These are phyloP conservation scores for Pyrenophora seminiperda DNA, from an alignment of 2,329 filamentous ascomycete genomes.

Conservation along the genomic window DNA sequence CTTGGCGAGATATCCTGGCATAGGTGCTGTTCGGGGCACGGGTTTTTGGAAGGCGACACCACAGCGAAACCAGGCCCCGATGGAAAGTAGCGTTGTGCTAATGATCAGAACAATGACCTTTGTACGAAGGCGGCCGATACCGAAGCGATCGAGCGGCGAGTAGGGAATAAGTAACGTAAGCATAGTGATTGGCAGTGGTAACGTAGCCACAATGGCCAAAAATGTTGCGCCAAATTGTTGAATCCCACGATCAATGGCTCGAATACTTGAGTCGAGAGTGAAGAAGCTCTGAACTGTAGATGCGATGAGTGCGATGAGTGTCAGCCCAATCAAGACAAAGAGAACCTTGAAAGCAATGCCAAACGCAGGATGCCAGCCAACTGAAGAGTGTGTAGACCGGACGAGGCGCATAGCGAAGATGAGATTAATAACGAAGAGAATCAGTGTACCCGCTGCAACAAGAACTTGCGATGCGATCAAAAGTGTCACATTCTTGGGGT, in stretches of 20 bases:
- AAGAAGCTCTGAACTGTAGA: constrained; percentile 69
- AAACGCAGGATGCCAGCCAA: constrained; percentile 69
- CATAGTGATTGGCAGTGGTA: constrained; percentile 65
- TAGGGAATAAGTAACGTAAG: constrained; percentile 56
- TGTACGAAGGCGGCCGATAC: constrained; percentile 66
- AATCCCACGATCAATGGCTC: constrained; percentile 63
- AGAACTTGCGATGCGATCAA: constrained; percentile 69
- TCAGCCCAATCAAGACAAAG: constrained; percentile 62
- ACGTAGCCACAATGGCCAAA: constrained; percentile 68
- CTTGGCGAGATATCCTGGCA: constrained; percentile 73
- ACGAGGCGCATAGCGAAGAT: constrained; percentile 77
- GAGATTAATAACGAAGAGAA: constrained; percentile 79
- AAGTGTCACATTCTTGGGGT: constrained; percentile 51
- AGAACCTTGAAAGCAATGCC: constrained; percentile 61
- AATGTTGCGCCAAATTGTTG: constrained; percentile 67
- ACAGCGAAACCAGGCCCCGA: constrained; percentile 72
- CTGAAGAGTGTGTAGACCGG: constrained; percentile 69
- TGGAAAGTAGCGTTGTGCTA: constrained; percentile 63
- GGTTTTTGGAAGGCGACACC: constrained; percentile 61
- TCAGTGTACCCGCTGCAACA: constrained; percentile 72
- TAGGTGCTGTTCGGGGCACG: constrained; percentile 54
- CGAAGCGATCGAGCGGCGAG: constrained; percentile 62
- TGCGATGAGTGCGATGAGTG: constrained; percentile 69
- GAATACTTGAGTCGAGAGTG: constrained; percentile 61
- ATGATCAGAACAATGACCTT: constrained; percentile 70